Evolutionary conservation across 164 flowering plant genomes (phyloP), one percentile per base, ranked within the genome.

Genomic region (Chloranthus sessilifolius): DNA sequence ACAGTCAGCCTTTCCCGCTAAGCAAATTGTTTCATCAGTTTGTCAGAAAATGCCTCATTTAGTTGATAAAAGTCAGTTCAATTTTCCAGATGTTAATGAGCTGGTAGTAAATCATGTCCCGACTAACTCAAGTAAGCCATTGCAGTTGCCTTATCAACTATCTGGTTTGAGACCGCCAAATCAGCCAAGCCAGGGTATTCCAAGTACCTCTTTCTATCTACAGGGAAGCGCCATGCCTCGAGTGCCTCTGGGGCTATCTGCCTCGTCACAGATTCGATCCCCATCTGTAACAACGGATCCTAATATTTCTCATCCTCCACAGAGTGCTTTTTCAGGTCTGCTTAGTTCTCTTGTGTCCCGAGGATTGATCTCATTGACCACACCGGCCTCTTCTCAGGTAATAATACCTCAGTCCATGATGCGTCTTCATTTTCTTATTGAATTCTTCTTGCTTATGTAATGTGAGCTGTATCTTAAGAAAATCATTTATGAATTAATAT

Each of bases 331-430:
- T 56, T 72, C 94, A 9, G 87, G 89, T 28, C 63, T 92, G 44
- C 48, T 92, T 54, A 65, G 53, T 71, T 77, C 91, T 59, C 88
- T 92, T 31, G 61, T 92, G 85, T 83, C 88, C 11, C 95, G 81
- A 60, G 99, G 99, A 40, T 59, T 92, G 64, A 75, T 92, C 53
- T 78, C 98, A 38, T 66, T 85, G 61, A 50, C 76, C 30, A 67
- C 78, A 11, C 75, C 71, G n/a, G 20, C 61, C 20, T 50, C 77
- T 50, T 68, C 38, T 17, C 82, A 81, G 99, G 99, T 92, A 80
- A n/a, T n/a, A n/a, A n/a, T n/a, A n/a, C n/a, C n/a, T n/a, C n/a
- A n/a, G n/a, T n/a, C n/a, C n/a, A n/a, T n/a, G n/a, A n/a, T n/a
- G n/a, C n/a, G n/a, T n/a, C n/a, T n/a, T n/a, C n/a, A n/a, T n/a